phyloP scores from a whole-genome alignment of 1,284 basidiomycete genomes.

The Agroathelia rolfsii region DNA sequence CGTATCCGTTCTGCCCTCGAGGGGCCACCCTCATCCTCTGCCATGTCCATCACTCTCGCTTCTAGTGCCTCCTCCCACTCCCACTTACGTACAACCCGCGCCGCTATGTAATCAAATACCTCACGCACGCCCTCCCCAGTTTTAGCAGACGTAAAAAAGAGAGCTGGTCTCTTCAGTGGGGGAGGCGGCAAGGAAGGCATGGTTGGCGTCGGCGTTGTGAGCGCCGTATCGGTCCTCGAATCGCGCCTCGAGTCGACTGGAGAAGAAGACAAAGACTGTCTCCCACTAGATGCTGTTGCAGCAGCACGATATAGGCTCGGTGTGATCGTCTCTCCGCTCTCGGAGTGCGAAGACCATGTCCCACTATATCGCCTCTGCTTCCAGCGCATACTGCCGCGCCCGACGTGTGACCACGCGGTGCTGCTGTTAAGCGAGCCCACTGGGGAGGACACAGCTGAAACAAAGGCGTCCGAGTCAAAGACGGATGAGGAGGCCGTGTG shows the following conservation, averaged over 20 bases:
- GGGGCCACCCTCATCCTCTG: too few relatives aligned
- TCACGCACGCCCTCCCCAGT: slow-evolving; percentile 59
- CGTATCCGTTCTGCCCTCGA: too few relatives aligned
- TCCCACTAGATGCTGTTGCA: background rate
- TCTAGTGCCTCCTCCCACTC: slow-evolving; percentile 62
- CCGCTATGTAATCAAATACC: slow-evolving; percentile 61
- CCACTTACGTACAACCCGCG: slow-evolving; percentile 46
- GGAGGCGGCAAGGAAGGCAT: slow-evolving; percentile 18
- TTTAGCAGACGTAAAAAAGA: slow-evolving; percentile 69
- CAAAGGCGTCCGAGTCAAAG: too few relatives aligned
- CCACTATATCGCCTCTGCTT: slow-evolving; percentile 34
- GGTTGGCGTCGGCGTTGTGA: slow-evolving; percentile 15
- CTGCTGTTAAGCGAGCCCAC: slow-evolving; percentile 13
- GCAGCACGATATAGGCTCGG: slow-evolving; percentile 36
- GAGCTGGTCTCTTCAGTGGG: slow-evolving; percentile 41
- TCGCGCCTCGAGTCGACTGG: slow-evolving; percentile 5
- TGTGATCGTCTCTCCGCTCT: slow-evolving; percentile 49
- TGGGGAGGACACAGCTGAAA: too few relatives aligned
- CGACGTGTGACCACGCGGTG: slow-evolving; percentile 12
- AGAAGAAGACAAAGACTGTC: too few relatives aligned
- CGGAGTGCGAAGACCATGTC: slow-evolving; percentile 42
- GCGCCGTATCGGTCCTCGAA: slow-evolving; percentile 6
- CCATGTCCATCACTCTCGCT: too few relatives aligned
- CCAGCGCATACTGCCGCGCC: slow-evolving; percentile 23
- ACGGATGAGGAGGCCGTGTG: slow-evolving; percentile 70